These are phyloP conservation scores for Aquilaria malaccensis DNA, from an alignment of 345 rosid genomes.

Conservation along the genomic window DNA sequence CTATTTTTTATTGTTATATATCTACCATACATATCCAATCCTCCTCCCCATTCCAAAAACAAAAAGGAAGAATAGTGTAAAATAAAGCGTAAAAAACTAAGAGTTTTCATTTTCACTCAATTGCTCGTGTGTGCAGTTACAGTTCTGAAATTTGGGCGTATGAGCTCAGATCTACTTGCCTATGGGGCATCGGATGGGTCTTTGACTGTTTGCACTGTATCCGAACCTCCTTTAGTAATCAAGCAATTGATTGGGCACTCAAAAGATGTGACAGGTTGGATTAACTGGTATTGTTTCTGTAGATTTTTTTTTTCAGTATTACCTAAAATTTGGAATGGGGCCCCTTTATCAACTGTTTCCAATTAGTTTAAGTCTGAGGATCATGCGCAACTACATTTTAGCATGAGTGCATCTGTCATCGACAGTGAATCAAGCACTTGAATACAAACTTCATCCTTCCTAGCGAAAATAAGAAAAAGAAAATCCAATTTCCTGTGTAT, in stretches of 20 bases:
- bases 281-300: constrained; percentile 58
- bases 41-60: background rate
- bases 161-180: constrained; percentile 92
- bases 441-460: background rate
- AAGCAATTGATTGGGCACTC: constrained; percentile 67
- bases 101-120: constrained; percentile 8
- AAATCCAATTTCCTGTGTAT: constrained; percentile 1
- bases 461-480: background rate
- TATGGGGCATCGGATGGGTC: constrained; percentile 96
- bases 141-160: constrained; percentile 90
- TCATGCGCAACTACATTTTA: background rate
- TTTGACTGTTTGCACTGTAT: constrained; percentile 72
- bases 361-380: constrained; percentile 10
- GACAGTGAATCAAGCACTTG: background rate
- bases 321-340: constrained; percentile 17
- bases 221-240: constrained; percentile 62
- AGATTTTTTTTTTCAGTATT: constrained; percentile 25
- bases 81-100: background rate
- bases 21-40: background rate
- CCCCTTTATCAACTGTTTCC: constrained; percentile 6
- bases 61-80: no score
- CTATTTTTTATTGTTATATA: constrained; percentile 1
- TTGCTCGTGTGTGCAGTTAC: constrained; percentile 56
- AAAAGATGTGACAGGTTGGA: constrained; percentile 99
- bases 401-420: no score